phyloP scores from a whole-genome alignment of 441 rosid genomes.

The Flueggea neowawraea region DNA sequence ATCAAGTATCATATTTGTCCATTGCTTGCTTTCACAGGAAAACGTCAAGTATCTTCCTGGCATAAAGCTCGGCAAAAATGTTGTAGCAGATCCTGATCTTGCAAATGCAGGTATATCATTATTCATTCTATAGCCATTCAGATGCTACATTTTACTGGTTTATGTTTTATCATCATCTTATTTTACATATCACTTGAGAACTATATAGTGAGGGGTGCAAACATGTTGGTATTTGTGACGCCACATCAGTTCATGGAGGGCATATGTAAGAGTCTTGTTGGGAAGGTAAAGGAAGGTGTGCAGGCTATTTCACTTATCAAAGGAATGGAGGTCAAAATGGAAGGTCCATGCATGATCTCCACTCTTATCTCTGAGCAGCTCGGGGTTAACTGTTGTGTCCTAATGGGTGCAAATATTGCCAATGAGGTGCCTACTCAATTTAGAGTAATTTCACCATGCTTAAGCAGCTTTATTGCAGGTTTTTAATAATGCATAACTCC shows the following conservation, averaged over 20 bases:
- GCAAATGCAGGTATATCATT: slow-evolving; percentile 65
- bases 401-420: slow-evolving; percentile 98
- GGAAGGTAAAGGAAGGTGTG: slow-evolving; percentile 58
- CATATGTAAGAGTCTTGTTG: slow-evolving; percentile 75
- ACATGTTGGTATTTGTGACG: slow-evolving; percentile 92
- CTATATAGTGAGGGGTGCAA: slow-evolving; percentile 76
- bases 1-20: background rate
- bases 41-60: slow-evolving; percentile 94
- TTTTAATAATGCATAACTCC: background rate
- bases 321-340: slow-evolving; percentile 95
- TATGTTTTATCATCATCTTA: background rate
- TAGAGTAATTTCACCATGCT: background rate
- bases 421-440: slow-evolving; percentile 57
- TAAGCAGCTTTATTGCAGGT: background rate
- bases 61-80: slow-evolving; percentile 82
- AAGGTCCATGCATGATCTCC: slow-evolving; percentile 97
- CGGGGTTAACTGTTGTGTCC: slow-evolving; percentile 74
- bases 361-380: slow-evolving; percentile 73
- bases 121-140: background rate
- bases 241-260: slow-evolving; percentile 97
- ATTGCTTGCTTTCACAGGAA: slow-evolving; percentile 41
- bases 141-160: background rate
- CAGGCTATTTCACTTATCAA: slow-evolving; percentile 92
- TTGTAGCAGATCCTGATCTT: slow-evolving; percentile 85
- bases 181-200: background rate